A percentile compares a stretch with the other conserved stretches of the same genome.
Evolutionary conservation across 2,329 filamentous ascomycete genomes (phyloP).

Genomic region (Coleophoma eucalyptorum): DNA sequence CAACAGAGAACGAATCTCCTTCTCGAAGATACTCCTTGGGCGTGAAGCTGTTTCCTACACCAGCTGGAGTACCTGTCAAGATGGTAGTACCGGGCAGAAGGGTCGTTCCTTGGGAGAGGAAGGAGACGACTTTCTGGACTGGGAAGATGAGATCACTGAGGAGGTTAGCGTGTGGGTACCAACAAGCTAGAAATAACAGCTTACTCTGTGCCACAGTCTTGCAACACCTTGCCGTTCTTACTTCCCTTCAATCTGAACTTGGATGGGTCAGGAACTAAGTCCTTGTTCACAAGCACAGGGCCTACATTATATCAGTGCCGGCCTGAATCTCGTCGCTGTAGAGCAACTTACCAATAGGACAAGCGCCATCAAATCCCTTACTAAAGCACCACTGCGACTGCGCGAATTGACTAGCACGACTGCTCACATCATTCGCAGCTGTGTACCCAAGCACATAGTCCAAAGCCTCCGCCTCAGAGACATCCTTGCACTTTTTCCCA

Average conservation of each 20-base stretch:
- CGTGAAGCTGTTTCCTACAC: constrained; percentile 23
- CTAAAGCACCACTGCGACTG: constrained; percentile 46
- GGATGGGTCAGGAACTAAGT: constrained; percentile 36
- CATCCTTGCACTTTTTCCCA: constrained; percentile 41
- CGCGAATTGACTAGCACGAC: constrained; percentile 44
- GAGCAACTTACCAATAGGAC: constrained; percentile 36
- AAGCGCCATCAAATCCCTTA: constrained; percentile 45
- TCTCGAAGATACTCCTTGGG: constrained; percentile 38
- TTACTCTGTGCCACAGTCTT: constrained; percentile 38
- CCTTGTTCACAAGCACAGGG: constrained; percentile 43
- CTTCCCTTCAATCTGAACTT: constrained; percentile 36
- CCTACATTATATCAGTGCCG: constrained; percentile 23
- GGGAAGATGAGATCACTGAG: constrained; percentile 40
- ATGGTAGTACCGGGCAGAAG: constrained; percentile 38
- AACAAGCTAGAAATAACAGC: neutral
- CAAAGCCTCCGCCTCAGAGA: constrained; percentile 40
- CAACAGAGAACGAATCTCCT: constrained; percentile 43
- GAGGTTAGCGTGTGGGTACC: neutral
- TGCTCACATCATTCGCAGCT: constrained; percentile 51
- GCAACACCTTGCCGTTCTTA: constrained; percentile 46
- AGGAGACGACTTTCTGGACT: constrained; percentile 39
- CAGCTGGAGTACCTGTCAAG: constrained; percentile 42
- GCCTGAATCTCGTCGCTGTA: neutral
- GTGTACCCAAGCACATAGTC: constrained; percentile 53
- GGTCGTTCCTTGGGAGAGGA: constrained; percentile 38